phyloP scores from a whole-genome alignment of 2,329 filamentous ascomycete genomes.

The Arachnopeziza araneosa region DNA sequence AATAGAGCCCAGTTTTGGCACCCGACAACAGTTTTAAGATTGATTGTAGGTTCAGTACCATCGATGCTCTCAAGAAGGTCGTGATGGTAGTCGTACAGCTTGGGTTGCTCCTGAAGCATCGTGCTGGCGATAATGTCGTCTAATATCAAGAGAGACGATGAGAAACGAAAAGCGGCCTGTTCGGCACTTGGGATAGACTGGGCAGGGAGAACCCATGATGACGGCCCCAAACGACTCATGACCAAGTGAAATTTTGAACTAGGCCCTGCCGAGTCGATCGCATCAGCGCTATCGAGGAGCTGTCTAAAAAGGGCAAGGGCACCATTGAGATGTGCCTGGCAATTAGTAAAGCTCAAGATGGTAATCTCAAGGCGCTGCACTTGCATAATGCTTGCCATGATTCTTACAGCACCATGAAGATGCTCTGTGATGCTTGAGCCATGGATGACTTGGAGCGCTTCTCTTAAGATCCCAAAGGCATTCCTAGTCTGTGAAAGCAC shows the following conservation, averaged over 20 bases:
- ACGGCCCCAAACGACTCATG: slow-evolving; percentile 11
- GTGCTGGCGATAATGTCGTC: slow-evolving; percentile 47
- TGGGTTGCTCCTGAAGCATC: slow-evolving; percentile 37
- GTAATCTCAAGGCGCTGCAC: slow-evolving; percentile 48
- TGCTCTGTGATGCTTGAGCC: slow-evolving; percentile 13
- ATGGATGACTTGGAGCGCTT: slow-evolving; percentile 31
- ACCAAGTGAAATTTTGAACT: slow-evolving; percentile 14
- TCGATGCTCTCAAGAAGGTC: slow-evolving; percentile 26
- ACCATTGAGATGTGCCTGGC: slow-evolving; percentile 46
- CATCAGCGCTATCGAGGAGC: slow-evolving; percentile 23
- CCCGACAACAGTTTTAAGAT: slow-evolving; percentile 46
- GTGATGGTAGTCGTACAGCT: slow-evolving; percentile 38
- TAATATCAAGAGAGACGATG: slow-evolving; percentile 42
- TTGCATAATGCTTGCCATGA: slow-evolving; percentile 48
- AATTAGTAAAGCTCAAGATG: slow-evolving; percentile 42
- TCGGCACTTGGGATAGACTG: slow-evolving; percentile 34
- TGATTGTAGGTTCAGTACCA: slow-evolving; percentile 30
- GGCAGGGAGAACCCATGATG: slow-evolving; percentile 9
- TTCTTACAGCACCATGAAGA: slow-evolving; percentile 27
- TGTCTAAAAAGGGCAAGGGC: slow-evolving; percentile 45
- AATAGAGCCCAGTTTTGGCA: slow-evolving; percentile 52
- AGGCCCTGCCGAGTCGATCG: slow-evolving; percentile 1
- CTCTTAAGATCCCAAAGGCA: slow-evolving; percentile 39
- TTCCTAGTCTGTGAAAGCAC: slow-evolving; percentile 30
- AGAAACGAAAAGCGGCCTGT: slow-evolving; percentile 48